A percentile compares a stretch with the other conserved stretches of the same genome.
phyloP scores from a whole-genome alignment of 2,329 filamentous ascomycete species.

The Basipetospora chlamydospora region DNA sequence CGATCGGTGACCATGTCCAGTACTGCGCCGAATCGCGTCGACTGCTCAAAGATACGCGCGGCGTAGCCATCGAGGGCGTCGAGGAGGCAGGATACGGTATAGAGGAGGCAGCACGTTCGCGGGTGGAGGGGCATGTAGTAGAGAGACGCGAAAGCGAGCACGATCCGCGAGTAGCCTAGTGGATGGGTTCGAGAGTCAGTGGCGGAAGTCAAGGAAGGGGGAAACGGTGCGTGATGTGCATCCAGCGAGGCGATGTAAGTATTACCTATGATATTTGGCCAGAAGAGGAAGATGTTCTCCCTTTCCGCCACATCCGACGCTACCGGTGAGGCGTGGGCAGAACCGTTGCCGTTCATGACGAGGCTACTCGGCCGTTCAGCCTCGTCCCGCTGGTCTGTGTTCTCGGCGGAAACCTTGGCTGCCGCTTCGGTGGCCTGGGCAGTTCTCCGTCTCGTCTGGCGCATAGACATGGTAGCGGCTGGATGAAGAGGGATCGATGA shows the following conservation, averaged over 20 bases:
- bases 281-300: constrained; percentile 74
- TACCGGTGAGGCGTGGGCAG: constrained; percentile 19
- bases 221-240: background rate
- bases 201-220: constrained; percentile 2
- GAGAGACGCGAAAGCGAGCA: constrained; percentile 76
- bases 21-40: constrained; percentile 88
- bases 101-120: constrained; percentile 82
- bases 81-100: constrained; percentile 86
- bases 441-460: constrained; percentile 24
- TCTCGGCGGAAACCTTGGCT: constrained; percentile 9
- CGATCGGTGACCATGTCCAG: constrained; percentile 98
- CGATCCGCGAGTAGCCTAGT: constrained; percentile 60
- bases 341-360: constrained; percentile 30
- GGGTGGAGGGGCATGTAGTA: constrained; percentile 99
- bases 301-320: constrained; percentile 22
- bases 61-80: constrained; percentile 91
- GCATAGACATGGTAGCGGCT: constrained; percentile 20
- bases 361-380: constrained; percentile 14
- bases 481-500: no score
- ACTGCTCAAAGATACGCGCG: constrained; percentile 68
- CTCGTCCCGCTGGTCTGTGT: constrained; percentile 13
- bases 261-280: constrained; percentile 68
- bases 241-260: constrained; percentile 4
- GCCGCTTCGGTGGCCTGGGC: constrained; percentile 14
- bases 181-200: constrained; percentile 7